phyloP scores from a whole-genome alignment of 2,329 filamentous ascomycete genomes.

The Diaporthe sp. region DNA sequence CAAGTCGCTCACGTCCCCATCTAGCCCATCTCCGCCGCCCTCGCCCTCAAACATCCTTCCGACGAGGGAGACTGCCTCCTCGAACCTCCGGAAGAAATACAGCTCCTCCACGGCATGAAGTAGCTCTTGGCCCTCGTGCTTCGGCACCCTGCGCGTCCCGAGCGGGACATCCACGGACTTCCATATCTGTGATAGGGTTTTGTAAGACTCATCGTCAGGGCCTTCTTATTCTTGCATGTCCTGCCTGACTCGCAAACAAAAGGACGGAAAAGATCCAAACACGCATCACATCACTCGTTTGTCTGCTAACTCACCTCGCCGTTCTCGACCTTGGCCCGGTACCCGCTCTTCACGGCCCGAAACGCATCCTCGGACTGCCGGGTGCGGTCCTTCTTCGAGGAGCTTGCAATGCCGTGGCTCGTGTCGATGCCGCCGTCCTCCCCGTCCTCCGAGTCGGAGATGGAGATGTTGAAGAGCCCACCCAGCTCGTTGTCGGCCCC shows the following conservation, averaged over 20 bases:
- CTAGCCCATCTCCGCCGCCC: conserved; percentile 50
- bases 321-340: conserved; percentile 65
- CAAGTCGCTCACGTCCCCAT: conserved; percentile 56
- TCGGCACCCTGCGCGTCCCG: conserved; percentile 50
- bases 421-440: conserved; percentile 32
- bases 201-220: background rate
- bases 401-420: conserved; percentile 19
- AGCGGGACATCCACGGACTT: conserved; percentile 58
- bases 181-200: conserved; percentile 53
- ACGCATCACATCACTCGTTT: background rate
- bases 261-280: no score
- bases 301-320: conserved; percentile 58
- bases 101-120: conserved; percentile 70
- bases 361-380: conserved; percentile 65
- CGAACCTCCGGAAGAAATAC: conserved; percentile 65
- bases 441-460: conserved; percentile 55
- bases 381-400: conserved; percentile 39
- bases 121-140: conserved; percentile 63
- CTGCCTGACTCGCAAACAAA: background rate
- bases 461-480: conserved; percentile 57
- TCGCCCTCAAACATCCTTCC: conserved; percentile 49
- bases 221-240: background rate
- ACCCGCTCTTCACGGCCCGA: conserved; percentile 58
- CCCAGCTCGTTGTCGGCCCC: conserved; percentile 45
- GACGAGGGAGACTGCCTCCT: conserved; percentile 59